Conservation (phyloP, 495 filamentous ascomycete species). For the Penicilliopsis zonata region DNA sequence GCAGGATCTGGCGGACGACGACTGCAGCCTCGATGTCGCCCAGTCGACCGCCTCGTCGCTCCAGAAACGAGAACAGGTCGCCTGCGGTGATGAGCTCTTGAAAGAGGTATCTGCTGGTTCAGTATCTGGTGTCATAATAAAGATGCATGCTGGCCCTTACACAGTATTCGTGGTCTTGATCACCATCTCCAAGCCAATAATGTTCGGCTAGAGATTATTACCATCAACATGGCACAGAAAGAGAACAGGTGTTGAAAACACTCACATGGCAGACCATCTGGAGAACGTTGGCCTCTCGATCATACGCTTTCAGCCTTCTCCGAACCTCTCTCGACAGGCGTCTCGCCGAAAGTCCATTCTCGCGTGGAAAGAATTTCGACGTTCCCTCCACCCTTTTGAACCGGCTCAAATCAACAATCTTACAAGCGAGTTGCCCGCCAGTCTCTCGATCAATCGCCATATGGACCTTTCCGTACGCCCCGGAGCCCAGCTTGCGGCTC, state of each 20-base stretch:
- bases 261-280: constrained; percentile 48
- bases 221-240: neutral
- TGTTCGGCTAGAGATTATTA: constrained; percentile 39
- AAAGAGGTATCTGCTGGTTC: constrained; percentile 48
- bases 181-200: constrained; percentile 42
- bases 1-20: constrained; percentile 46
- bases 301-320: constrained; percentile 8
- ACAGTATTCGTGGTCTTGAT: constrained; percentile 36
- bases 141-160: constrained; percentile 21
- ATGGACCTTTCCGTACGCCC: constrained; percentile 34
- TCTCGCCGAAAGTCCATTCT: too few species aligned
- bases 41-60: constrained; percentile 32
- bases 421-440: constrained; percentile 40
- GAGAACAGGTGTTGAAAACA: too few species aligned
- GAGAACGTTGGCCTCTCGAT: constrained; percentile 44
- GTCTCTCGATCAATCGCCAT: constrained; percentile 29
- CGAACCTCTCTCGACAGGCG: constrained; percentile 1
- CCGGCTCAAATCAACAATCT: constrained; percentile 28
- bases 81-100: constrained; percentile 53
- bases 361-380: constrained; percentile 1
- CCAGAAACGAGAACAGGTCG: constrained; percentile 52
- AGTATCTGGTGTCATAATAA: constrained; percentile 1
- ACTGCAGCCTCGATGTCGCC: constrained; percentile 39
- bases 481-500: constrained; percentile 34
- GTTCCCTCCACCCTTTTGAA: constrained; percentile 3